Evolutionary conservation across 768 basidiomycete species (phyloP).

Genomic region (Boletus sp.): DNA sequence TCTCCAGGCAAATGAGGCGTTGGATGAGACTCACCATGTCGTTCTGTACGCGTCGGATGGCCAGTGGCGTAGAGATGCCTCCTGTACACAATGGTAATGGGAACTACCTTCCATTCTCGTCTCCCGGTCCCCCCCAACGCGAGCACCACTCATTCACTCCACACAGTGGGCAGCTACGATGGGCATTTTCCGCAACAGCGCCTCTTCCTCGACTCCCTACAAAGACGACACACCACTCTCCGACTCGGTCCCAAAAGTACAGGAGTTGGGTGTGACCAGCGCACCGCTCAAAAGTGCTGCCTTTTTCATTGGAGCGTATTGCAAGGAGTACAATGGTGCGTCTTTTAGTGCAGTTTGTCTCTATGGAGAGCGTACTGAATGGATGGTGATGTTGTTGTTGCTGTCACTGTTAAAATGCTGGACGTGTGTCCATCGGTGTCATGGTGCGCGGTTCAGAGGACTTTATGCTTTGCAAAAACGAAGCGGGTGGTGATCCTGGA

Average conservation of each 20-base stretch:
- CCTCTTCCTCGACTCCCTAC: slow-evolving; percentile 47
- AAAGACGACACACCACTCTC: slow-evolving; percentile 67
- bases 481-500: slow-evolving; percentile 75
- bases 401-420: not conserved
- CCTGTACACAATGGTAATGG: slow-evolving; percentile 4
- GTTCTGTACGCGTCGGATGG: not conserved
- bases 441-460: slow-evolving; percentile 56
- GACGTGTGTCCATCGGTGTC: not conserved
- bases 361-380: slow-evolving; percentile 9
- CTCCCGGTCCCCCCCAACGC: slow-evolving; percentile 18
- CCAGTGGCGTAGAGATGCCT: too few species aligned
- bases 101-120: slow-evolving; percentile 26
- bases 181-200: slow-evolving; percentile 50
- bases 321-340: slow-evolving; percentile 95
- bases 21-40: slow-evolving; percentile 19
- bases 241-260: slow-evolving; percentile 66
- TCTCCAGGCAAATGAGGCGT: not conserved
- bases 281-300: slow-evolving; percentile 94
- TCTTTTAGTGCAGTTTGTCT: not conserved
- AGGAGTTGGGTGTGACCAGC: slow-evolving; percentile 85
- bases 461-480: slow-evolving; percentile 97
- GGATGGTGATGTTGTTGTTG: not conserved
- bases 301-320: slow-evolving; percentile 94
- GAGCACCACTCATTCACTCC: slow-evolving; percentile 9
- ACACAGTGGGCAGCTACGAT: slow-evolving; percentile 35